Conservation (phyloP, 2,329 filamentous ascomycete species). For the Aspergillus caelatus region DNA sequence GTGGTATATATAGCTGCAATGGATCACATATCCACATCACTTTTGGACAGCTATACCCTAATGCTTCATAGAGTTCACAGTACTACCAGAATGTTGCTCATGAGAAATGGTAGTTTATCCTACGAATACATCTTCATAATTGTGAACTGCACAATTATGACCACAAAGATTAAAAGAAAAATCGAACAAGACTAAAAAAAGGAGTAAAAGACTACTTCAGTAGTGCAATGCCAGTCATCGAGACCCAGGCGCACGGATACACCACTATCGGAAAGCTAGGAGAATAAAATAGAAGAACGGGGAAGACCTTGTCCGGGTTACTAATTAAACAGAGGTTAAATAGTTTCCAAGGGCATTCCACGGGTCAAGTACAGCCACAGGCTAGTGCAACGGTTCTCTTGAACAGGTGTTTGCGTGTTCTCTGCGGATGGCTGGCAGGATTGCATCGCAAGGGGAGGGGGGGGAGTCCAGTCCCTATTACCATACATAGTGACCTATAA, state of each 20-base stretch:
- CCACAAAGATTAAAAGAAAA: not conserved
- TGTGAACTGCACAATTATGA: not conserved
- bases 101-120: not conserved
- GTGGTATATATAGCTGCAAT: not conserved
- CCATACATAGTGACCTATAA: not conserved
- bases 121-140: not conserved
- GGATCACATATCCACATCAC: not conserved
- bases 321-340: not conserved
- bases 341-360: not conserved
- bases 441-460: not conserved
- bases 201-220: not conserved
- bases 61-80: too few relatives aligned
- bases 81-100: not conserved
- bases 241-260: not conserved
- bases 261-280: not conserved
- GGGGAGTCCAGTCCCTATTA: not conserved
- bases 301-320: not conserved
- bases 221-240: not conserved
- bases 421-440: not conserved
- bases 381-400: not conserved
- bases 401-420: slow-evolving; percentile 2
- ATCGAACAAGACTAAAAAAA: not conserved
- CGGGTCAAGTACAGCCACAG: not conserved
- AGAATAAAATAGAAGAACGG: not conserved
- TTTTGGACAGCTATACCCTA: not conserved